A percentile compares a stretch with the other conserved stretches of the same genome.
Evolutionary conservation across 129 eudicot genomes (phyloP).

Genomic region (Sambucus nigra): DNA sequence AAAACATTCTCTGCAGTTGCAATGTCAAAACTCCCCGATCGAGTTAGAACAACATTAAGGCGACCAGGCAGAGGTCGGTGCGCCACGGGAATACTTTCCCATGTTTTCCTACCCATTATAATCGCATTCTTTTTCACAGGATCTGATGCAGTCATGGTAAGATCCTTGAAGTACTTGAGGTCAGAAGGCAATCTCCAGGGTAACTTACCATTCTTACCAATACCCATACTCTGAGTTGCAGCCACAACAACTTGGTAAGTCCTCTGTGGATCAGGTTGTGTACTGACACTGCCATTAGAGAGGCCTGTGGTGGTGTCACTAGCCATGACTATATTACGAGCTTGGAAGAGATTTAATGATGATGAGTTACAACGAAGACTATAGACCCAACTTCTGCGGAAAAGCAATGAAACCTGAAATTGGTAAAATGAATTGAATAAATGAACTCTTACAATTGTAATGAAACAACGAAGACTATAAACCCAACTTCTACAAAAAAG

Average conservation of each 20-base stretch:
- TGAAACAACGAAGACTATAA: no score
- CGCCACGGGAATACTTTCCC: constrained; percentile 36
- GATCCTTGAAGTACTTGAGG: constrained; percentile 71
- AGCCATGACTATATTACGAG: constrained; percentile 38
- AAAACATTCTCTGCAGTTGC: constrained; percentile 67
- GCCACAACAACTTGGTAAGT: constrained; percentile 90
- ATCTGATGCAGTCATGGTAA: constrained; percentile 54
- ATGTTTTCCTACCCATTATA: constrained; percentile 60
- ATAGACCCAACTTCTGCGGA: constrained; percentile 10
- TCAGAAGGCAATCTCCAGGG: constrained; percentile 94
- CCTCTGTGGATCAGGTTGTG: constrained; percentile 34
- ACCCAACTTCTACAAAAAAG: no score
- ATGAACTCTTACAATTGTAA: neutral
- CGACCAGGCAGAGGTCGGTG: constrained; percentile 77
- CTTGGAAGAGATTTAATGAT: constrained; percentile 2
- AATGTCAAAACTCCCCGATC: constrained; percentile 55
- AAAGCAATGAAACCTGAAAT: constrained; percentile 9
- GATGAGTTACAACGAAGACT: constrained; percentile 3
- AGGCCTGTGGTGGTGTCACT: constrained; percentile 20
- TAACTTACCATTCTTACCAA: constrained; percentile 16
- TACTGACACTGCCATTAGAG: constrained; percentile 29
- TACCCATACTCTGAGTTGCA: constrained; percentile 79
- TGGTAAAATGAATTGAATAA: neutral
- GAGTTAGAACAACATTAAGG: constrained; percentile 77
- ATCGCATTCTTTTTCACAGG: constrained; percentile 68